phyloP scores from a whole-genome alignment of 257 asterid species.

The Mitragyna speciosa region DNA sequence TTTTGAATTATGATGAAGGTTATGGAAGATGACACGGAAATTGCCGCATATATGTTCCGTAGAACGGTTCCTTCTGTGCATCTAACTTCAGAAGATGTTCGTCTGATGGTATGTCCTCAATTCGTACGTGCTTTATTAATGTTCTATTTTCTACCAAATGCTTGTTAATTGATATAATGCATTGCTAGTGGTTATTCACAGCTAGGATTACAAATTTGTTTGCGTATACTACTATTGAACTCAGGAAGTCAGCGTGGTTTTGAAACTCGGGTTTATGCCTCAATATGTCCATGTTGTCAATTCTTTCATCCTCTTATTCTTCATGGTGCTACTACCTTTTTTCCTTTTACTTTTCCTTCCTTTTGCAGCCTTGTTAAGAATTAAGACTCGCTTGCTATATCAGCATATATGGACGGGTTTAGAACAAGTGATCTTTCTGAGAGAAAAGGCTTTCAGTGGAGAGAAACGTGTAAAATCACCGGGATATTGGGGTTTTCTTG shows the following conservation, averaged over 20 bases:
- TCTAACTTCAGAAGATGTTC: conserved; percentile 88
- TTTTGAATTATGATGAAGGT: conserved; percentile 52
- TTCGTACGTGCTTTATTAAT: conserved; percentile 7
- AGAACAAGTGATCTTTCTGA: neutral
- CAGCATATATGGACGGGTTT: neutral
- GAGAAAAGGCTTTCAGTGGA: neutral
- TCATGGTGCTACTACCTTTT: neutral
- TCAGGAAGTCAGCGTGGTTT: neutral
- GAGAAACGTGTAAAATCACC: neutral
- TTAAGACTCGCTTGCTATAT: neutral
- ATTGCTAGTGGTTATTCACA: neutral
- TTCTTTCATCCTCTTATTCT: neutral
- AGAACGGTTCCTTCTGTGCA: conserved; percentile 94
- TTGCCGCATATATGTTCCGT: conserved; percentile 97
- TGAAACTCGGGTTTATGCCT: neutral
- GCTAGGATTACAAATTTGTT: neutral
- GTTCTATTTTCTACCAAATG: neutral
- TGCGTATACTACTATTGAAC: neutral
- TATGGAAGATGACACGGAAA: conserved; percentile 98
- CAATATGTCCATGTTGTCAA: neutral
- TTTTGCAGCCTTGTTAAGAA: neutral
- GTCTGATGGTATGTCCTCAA: conserved; percentile 70
- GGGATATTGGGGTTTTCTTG: neutral
- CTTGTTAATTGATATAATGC: neutral
- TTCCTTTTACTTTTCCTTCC: neutral